These are phyloP conservation scores for Auricularia auricula-judae DNA, from an alignment of 768 basidiomycete genomes.

Conservation along the genomic window DNA sequence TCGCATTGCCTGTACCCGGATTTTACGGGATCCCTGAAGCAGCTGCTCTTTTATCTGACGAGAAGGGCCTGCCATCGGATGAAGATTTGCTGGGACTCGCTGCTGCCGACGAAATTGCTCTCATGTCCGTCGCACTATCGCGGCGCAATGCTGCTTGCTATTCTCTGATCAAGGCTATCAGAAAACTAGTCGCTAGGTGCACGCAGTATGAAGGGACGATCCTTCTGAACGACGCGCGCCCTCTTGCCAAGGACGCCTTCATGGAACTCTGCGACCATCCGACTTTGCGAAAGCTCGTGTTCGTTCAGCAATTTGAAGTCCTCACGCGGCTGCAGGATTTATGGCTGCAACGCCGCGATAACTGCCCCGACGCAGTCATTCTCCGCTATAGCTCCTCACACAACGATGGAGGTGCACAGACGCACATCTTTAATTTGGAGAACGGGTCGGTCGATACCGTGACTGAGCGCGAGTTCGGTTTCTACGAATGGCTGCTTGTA, in stretches of 20 bases:
- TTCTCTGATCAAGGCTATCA: conserved; percentile 23
- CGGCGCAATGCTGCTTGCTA: conserved; percentile 26
- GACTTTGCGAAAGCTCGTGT: conserved; percentile 27
- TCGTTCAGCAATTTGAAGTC: conserved; percentile 34
- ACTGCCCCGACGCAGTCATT: conserved; percentile 36
- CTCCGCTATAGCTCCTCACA: conserved; percentile 25
- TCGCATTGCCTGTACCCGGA: conserved; percentile 37
- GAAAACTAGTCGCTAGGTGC: conserved; percentile 17
- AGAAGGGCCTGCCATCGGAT: conserved; percentile 24
- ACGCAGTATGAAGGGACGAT: conserved; percentile 15
- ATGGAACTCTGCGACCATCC: conserved; percentile 34
- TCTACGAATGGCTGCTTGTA: conserved; percentile 37
- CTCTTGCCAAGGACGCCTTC: conserved; percentile 26
- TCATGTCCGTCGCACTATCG: conserved; percentile 18
- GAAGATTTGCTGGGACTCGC: conserved; percentile 27
- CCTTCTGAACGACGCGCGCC: conserved; percentile 33
- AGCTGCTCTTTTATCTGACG: conserved; percentile 13
- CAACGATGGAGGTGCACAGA: conserved; percentile 16
- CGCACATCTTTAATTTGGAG: conserved; percentile 30
- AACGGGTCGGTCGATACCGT: conserved; percentile 34
- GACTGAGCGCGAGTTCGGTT: conserved; percentile 19
- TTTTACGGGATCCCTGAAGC: conserved; percentile 37
- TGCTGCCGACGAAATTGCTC: conserved; percentile 7
- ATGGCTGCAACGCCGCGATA: conserved; percentile 38
- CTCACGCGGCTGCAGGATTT: conserved; percentile 33